These are phyloP conservation scores for Poterioochromonas sp. DNA, from an alignment of 352 stramenopile species.

Conservation along the genomic window DNA sequence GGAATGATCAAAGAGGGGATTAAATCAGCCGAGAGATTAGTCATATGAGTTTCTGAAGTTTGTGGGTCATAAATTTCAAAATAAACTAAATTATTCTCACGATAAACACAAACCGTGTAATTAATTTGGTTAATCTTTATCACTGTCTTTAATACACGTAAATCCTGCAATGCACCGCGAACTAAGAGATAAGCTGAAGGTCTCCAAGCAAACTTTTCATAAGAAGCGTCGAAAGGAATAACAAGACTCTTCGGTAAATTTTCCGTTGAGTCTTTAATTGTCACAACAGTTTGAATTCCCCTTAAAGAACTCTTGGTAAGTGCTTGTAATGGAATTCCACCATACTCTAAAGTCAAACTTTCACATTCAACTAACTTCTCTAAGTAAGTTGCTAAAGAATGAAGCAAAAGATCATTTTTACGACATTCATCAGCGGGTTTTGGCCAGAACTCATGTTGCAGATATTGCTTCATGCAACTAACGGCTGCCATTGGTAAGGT, in stretches of 20 bases:
- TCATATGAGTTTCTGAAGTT: neutral
- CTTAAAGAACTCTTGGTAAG: conserved; percentile 12
- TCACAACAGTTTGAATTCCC: conserved; percentile 1
- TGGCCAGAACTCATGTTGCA: neutral
- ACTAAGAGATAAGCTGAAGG: neutral
- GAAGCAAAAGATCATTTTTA: neutral
- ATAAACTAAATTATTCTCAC: neutral
- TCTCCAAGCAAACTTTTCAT: neutral
- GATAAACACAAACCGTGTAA: conserved; percentile 8
- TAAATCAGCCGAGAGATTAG: neutral
- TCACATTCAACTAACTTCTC: conserved; percentile 4
- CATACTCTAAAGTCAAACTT: neutral
- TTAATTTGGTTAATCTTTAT: neutral
- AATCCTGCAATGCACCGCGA: neutral
- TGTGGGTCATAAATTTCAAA: conserved; percentile 26
- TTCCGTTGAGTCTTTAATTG: neutral
- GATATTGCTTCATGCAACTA: neutral
- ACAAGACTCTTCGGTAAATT: neutral
- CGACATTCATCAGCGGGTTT: neutral
- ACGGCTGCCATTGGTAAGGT: neutral
- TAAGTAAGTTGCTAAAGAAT: neutral
- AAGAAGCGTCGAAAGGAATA: neutral
- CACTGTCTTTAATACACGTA: conserved; percentile 3
- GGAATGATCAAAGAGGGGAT: conserved; percentile 20
- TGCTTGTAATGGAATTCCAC: neutral